Base-by-base conservation (phyloP, 2,329 filamentous ascomycete species). In the Colletotrichum eleusines region DNA sequence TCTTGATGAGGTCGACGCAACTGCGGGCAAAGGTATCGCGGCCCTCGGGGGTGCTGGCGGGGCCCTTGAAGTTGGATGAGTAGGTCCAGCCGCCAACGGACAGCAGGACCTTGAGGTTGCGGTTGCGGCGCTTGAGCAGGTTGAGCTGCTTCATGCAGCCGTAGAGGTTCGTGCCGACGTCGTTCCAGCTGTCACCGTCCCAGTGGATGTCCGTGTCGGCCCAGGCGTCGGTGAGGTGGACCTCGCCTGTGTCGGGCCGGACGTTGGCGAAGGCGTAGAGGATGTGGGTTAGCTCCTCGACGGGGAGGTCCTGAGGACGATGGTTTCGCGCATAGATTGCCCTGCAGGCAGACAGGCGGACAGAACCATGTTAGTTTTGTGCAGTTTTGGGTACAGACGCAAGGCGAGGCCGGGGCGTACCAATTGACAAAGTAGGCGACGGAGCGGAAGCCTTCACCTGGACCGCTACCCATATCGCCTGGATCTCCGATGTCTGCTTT, bases 71-170 rank as follows among this genome's bases (percentile, higher is more conserved):
- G 82, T 97, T 96, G 79, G 88, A 84, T 73, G 91, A 93, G 80
- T 97, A 97, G 0, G 94, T 97, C 94, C 94, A 98, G 61, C 95
- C 95, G 72, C 95, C 95, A 72, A 98, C 93, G 64, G 92, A 94
- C 5, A 98, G 87, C 16, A 98, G 86, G 4, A 96, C 85, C 80
- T 97, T 97, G 72, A 98, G 85, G 75, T 95, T 91, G 58, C 94
- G 91, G 80, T 97, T 93, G 72, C 87, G 85, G 74, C 89, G 89
- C 84, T 98, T 98, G 55, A 95, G 87, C 1, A 97, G 85, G 79
- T 93, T 94, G 44, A 97, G 88, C 82, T 97, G 94, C 84, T 97
- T 97, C 73, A 96, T 80, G 78, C 93, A 95, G 62, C 95, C 95
- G 78, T 97, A 97, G 44, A 97, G 85, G 79, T 98, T 97, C 72